Percentiles rank a stretch among this genome's conserved stretches.
Evolutionary conservation across 352 stramenopile genomes (phyloP).

Genomic region (Peronospora destructor): DNA sequence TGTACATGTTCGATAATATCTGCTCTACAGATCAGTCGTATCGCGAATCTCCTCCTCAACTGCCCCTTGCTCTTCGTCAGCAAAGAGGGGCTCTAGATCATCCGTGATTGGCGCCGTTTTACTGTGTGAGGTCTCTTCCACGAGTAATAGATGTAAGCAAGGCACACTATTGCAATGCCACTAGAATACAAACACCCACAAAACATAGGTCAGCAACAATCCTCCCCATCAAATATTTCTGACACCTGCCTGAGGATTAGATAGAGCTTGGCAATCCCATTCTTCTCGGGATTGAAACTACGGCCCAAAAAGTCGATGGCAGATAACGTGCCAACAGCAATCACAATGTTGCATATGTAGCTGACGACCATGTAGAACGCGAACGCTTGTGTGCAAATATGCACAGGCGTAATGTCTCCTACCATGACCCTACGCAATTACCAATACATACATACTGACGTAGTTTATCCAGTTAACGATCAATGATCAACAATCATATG

Average conservation of each 20-base stretch:
- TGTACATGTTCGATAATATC: background rate
- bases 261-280: slow-evolving; percentile 83
- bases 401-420: slow-evolving; percentile 82
- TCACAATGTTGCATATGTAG: slow-evolving; percentile 82
- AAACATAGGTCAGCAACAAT: background rate
- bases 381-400: slow-evolving; percentile 78
- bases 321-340: slow-evolving; percentile 69
- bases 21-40: slow-evolving; percentile 41
- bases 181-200: slow-evolving; percentile 14
- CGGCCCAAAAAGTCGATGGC: slow-evolving; percentile 68
- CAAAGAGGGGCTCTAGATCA: slow-evolving; percentile 44
- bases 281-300: slow-evolving; percentile 61
- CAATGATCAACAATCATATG: background rate
- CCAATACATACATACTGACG: slow-evolving; percentile 1
- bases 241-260: slow-evolving; percentile 51
- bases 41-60: slow-evolving; percentile 27
- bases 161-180: slow-evolving; percentile 31
- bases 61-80: slow-evolving; percentile 25
- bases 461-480: background rate
- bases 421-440: slow-evolving; percentile 61
- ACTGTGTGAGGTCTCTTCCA: slow-evolving; percentile 60
- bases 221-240: background rate
- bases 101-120: slow-evolving; percentile 22
- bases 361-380: slow-evolving; percentile 80
- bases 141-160: slow-evolving; percentile 44